A percentile compares a stretch with the other conserved stretches of the same genome.
These are phyloP conservation scores for Stephanodiscus triporus DNA, from an alignment of 108 stramenopile genomes.

Conservation along the genomic window DNA sequence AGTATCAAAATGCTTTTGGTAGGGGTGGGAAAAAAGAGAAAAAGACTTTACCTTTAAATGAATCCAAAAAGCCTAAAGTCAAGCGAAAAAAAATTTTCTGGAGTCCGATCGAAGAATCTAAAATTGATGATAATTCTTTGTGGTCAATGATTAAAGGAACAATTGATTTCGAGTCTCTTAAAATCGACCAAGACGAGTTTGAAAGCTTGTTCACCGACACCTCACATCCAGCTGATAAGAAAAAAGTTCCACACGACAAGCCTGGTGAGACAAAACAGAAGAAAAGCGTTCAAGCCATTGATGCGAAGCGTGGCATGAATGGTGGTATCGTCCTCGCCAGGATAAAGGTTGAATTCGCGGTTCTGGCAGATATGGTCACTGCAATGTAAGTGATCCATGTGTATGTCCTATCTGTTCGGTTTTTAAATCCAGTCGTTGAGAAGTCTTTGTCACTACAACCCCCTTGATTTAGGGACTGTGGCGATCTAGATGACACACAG, in stretches of 20 bases:
- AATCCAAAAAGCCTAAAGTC: constrained; percentile 62
- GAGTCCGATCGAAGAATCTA: constrained; percentile 84
- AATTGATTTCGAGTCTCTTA: constrained; percentile 66
- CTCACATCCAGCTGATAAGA: constrained; percentile 67
- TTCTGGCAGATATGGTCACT: constrained; percentile 69
- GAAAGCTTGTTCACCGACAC: constrained; percentile 89
- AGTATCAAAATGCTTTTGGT: constrained; percentile 54
- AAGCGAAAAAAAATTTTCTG: constrained; percentile 90
- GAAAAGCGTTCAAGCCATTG: constrained; percentile 87
- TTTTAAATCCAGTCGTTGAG: neutral
- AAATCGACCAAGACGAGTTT: constrained; percentile 86
- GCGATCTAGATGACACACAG: constrained; percentile 75
- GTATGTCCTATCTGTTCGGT: neutral
- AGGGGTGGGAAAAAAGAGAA: constrained; percentile 41
- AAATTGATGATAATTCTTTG: constrained; percentile 81
- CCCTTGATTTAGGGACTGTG: constrained; percentile 54
- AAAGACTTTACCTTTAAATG: constrained; percentile 22
- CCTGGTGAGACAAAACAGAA: constrained; percentile 58
- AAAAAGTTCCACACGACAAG: constrained; percentile 51
- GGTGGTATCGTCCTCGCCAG: constrained; percentile 87
- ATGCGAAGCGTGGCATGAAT: constrained; percentile 91
- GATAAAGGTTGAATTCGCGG: constrained; percentile 70
- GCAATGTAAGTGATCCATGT: constrained; percentile 68
- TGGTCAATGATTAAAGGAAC: constrained; percentile 82
- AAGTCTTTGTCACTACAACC: neutral